A percentile compares a stretch with the other conserved stretches of the same genome.
phyloP scores from a whole-genome alignment of 192 early-diverging fungal species.

The Coemansia sp. region DNA sequence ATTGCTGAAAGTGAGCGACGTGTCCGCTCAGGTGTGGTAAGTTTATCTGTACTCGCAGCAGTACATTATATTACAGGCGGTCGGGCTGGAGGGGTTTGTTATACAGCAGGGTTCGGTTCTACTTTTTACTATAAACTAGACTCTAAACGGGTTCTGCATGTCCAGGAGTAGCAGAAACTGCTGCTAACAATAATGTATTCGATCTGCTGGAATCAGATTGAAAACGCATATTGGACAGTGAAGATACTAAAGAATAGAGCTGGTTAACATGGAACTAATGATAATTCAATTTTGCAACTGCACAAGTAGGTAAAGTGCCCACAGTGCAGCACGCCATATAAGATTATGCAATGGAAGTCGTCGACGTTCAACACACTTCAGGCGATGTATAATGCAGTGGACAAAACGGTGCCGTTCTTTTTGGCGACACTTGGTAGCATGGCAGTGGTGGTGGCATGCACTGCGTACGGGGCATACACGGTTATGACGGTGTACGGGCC shows the following conservation, averaged over 20 bases:
- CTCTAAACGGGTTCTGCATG: neutral
- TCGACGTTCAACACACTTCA: constrained; percentile 55
- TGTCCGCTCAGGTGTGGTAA: constrained; percentile 40
- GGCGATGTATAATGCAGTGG: constrained; percentile 56
- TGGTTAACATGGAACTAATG: neutral
- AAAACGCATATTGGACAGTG: neutral
- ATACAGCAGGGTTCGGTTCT: neutral
- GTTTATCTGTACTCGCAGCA: constrained; percentile 2
- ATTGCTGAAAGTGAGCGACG: constrained; percentile 64
- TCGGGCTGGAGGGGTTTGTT: neutral
- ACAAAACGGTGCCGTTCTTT: constrained; percentile 63
- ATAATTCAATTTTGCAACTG: neutral
- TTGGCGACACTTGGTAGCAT: constrained; percentile 62
- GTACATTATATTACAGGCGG: neutral
- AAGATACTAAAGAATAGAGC: neutral
- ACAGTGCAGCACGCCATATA: constrained; percentile 66
- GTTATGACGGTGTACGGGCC: constrained; percentile 67
- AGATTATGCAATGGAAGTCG: constrained; percentile 59
- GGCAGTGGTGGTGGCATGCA: constrained; percentile 62
- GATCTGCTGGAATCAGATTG: neutral
- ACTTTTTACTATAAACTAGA: neutral
- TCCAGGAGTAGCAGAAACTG: neutral
- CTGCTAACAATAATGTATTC: neutral
- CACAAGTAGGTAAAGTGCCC: constrained; percentile 63
- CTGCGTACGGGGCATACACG: constrained; percentile 69